A percentile compares a stretch with the other conserved stretches of the same genome.
These are phyloP conservation scores for Bryum argenteum DNA, from an alignment of 225 moss, liverwort and hornwort species.

Conservation along the genomic window DNA sequence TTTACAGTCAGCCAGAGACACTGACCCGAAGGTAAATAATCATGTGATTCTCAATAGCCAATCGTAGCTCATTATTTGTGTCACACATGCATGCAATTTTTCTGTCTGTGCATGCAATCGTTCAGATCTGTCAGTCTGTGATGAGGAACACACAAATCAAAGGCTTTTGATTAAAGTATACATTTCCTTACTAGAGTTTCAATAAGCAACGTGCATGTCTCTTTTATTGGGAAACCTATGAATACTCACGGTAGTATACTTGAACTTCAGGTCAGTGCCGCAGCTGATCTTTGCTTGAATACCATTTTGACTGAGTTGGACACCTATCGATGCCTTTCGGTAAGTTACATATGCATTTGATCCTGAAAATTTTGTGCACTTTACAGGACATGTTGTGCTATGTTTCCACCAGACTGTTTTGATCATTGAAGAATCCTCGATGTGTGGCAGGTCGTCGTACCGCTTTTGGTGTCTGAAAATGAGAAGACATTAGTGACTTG, in stretches of 20 bases:
- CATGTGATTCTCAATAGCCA: background rate
- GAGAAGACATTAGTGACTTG: conserved; percentile 87
- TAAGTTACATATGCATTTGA: conserved; percentile 30
- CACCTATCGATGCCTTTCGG: conserved; percentile 80
- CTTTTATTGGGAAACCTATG: conserved; percentile 7
- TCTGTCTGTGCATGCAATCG: conserved; percentile 18
- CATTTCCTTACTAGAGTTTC: too few species aligned
- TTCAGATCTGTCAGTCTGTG: background rate
- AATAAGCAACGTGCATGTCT: background rate
- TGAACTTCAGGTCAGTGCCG: conserved; percentile 66
- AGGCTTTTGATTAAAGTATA: background rate
- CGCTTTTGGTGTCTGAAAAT: conserved; percentile 80
- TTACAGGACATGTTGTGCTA: background rate
- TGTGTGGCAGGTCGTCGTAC: conserved; percentile 77
- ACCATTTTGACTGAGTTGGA: conserved; percentile 79
- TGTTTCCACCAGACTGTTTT: conserved; percentile 6
- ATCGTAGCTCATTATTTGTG: conserved; percentile 15
- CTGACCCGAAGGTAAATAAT: conserved; percentile 76
- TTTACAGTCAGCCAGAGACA: conserved; percentile 66
- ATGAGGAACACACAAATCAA: conserved; percentile 2
- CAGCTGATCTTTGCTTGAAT: conserved; percentile 84
- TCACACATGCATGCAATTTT: conserved; percentile 19
- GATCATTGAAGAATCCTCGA: conserved; percentile 19
- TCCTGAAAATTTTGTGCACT: background rate
- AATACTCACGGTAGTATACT: conserved; percentile 16